Evolutionary conservation across 2,329 filamentous ascomycete species (phyloP).

Genomic region (Balansia obtecta): DNA sequence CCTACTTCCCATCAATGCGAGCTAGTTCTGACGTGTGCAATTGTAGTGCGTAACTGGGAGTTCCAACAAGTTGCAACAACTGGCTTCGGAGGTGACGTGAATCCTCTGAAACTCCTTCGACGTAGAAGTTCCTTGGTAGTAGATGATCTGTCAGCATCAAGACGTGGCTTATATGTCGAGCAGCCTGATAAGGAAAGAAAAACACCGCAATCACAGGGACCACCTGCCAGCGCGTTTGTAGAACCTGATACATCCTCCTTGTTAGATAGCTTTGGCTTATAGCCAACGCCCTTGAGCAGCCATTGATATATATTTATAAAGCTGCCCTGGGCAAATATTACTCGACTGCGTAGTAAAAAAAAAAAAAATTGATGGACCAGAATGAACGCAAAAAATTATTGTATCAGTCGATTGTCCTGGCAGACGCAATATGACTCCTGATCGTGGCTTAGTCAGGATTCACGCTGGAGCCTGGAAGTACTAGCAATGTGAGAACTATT

Average conservation of each 20-base stretch:
- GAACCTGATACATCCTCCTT: constrained; percentile 86
- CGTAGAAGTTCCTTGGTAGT: constrained; percentile 69
- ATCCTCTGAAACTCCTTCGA: constrained; percentile 56
- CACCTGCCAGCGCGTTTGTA: constrained; percentile 72
- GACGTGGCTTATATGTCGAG: constrained; percentile 25
- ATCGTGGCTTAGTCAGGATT: background rate
- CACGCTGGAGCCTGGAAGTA: too few species aligned
- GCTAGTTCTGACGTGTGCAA: background rate
- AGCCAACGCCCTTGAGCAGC: constrained; percentile 1
- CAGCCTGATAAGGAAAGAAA: constrained; percentile 10
- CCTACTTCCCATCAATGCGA: background rate
- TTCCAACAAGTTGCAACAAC: constrained; percentile 45
- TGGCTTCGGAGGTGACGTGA: constrained; percentile 35
- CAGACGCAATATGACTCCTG: too few species aligned
- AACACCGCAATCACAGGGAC: constrained; percentile 30
- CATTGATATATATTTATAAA: background rate
- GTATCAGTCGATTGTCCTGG: too few species aligned
- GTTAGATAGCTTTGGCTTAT: constrained; percentile 90
- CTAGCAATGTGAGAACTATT: background rate
- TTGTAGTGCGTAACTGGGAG: constrained; percentile 63
- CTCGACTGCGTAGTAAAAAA: too few species aligned
- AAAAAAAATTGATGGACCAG: too few species aligned
- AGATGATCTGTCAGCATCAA: constrained; percentile 49
- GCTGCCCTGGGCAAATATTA: background rate
- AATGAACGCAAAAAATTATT: too few species aligned